Evolutionary conservation across 148 eudicot species (phyloP), one percentile per base, ranked within the genome.

Genomic region (Polygonum aviculare): DNA sequence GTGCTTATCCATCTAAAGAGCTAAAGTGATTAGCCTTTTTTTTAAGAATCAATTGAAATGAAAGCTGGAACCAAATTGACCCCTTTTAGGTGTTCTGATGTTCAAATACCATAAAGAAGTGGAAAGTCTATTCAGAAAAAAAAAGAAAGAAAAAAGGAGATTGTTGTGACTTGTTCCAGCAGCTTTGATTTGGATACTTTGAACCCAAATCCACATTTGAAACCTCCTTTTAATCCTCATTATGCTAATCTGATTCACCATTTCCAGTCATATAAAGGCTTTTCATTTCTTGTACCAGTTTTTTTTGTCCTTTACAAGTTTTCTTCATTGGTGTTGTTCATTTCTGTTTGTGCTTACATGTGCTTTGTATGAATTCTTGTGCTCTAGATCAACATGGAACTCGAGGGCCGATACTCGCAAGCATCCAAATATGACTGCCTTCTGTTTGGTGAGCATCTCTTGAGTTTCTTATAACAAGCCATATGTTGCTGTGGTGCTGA

Each of bases 371-470:
- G 44, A 19, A 72, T n/a, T 44, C 35, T 41, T 44, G 6, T 72
- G 39, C 31, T 72, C 2, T 48, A 72, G 84, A 84, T 80, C 75
- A 77, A 80, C 69, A 92, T 92, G 97, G 97, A 81, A 72, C 85
- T 74, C 72, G 84, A 82, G 15, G 86, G 79, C 59, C 79, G 76
- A 4, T 87, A 82, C 78, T 76, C 84, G 55, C 87, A 81, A 77
- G 82, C 80, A 72, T 70, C 87, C 14, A 92, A 90, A 73, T 93
- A 85, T 72, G 97, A 93, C 50, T 88, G 95, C 74, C 97, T 92
- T 82, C 79, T 92, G 21, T 92, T 92, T 75, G 97, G 97, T 92
- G 78, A 82, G 84, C 49, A 48, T 44, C 65, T 55, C 69, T 16
- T 31, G 15, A 15, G 12, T 51, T 38, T 19, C 33, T 55, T 55